phyloP scores from a whole-genome alignment of 2,329 filamentous ascomycete species.

The Scolecobasidium constrictum region DNA sequence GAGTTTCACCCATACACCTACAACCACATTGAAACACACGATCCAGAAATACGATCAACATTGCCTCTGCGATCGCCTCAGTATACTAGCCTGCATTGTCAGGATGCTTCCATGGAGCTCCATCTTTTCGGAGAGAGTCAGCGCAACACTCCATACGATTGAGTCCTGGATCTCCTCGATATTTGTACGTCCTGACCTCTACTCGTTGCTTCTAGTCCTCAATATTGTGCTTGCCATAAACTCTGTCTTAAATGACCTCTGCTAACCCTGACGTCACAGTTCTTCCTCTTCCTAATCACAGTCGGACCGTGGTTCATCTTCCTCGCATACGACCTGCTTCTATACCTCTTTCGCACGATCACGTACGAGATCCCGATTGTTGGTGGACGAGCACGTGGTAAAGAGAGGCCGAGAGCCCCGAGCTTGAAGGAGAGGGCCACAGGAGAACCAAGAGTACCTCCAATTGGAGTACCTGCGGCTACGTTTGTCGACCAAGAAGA shows the following conservation, averaged over 20 bases:
- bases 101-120: not conserved
- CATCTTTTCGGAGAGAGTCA: not conserved
- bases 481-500: not conserved
- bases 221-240: too few species aligned
- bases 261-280: constrained; percentile 27
- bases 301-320: constrained; percentile 53
- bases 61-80: too few species aligned
- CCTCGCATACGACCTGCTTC: constrained; percentile 51
- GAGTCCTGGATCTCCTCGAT: not conserved
- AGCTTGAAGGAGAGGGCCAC: constrained; percentile 47
- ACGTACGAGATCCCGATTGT: constrained; percentile 49
- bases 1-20: too few species aligned
- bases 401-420: constrained; percentile 48
- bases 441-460: constrained; percentile 29
- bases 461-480: not conserved
- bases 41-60: too few species aligned
- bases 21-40: too few species aligned
- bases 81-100: too few species aligned
- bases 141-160: not conserved
- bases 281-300: constrained; percentile 48
- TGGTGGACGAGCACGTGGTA: constrained; percentile 50
- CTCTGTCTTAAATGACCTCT: too few species aligned
- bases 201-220: too few species aligned
- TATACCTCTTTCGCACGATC: constrained; percentile 49
- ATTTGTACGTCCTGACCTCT: not conserved